These are phyloP conservation scores for Tetrapyrgos nigripes DNA, from an alignment of 1,284 basidiomycete species.

Conservation along the genomic window DNA sequence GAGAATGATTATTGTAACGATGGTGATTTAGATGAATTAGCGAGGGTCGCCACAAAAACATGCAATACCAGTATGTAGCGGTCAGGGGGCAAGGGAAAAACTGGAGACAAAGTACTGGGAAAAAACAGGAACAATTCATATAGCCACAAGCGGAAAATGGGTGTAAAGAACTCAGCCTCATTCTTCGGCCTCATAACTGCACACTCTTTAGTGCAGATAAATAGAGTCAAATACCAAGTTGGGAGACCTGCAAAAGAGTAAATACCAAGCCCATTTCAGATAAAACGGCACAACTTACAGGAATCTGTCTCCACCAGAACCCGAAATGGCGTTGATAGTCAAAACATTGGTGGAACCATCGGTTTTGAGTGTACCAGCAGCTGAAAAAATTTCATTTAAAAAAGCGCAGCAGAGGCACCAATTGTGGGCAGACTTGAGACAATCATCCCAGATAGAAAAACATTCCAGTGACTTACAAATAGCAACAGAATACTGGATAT, in stretches of 20 bases:
- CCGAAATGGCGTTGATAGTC: slow-evolving; percentile 39
- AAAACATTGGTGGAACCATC: slow-evolving; percentile 32
- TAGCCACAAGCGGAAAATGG: too few relatives aligned
- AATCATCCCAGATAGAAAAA: not conserved
- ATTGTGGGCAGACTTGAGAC: not conserved
- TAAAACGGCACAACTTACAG: slow-evolving; percentile 28
- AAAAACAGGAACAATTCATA: too few relatives aligned
- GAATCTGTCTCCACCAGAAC: slow-evolving; percentile 36
- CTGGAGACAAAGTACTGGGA: too few relatives aligned
- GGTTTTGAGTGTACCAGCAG: slow-evolving; percentile 34
- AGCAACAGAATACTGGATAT: slow-evolving; percentile 38
- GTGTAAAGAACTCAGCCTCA: too few relatives aligned
- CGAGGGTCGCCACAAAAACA: too few relatives aligned
- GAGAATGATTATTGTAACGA: too few relatives aligned
- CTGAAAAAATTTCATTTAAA: slow-evolving; percentile 22
- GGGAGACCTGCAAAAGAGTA: slow-evolving; percentile 30
- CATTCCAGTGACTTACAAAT: slow-evolving; percentile 32
- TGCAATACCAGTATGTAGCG: too few relatives aligned
- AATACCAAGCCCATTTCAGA: not conserved
- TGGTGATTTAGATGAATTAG: too few relatives aligned
- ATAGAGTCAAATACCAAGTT: slow-evolving; percentile 39
- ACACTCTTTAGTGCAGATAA: slow-evolving; percentile 1
- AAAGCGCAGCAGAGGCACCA: not conserved
- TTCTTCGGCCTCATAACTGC: too few relatives aligned
- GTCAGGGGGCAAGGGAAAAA: too few relatives aligned